These are phyloP conservation scores for Fusarium neocosmosporiellum DNA, from an alignment of 2,329 filamentous ascomycete species.

Conservation along the genomic window DNA sequence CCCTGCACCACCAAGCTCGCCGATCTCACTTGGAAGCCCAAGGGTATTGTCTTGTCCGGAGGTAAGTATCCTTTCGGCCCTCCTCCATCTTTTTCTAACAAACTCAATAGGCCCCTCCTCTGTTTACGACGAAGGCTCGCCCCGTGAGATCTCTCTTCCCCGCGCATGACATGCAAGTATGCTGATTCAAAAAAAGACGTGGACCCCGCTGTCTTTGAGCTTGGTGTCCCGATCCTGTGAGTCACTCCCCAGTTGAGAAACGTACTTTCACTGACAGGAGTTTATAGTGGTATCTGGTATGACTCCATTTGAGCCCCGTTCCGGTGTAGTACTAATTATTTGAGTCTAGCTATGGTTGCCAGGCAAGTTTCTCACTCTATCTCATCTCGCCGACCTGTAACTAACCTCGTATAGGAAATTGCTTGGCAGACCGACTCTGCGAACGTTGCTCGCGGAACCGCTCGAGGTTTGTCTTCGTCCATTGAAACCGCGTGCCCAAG, in stretches of 20 bases:
- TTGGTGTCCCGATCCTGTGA: conserved; percentile 44
- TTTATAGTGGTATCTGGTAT: conserved; percentile 43
- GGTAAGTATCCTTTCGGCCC: conserved; percentile 39
- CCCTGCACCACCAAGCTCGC: conserved; percentile 45
- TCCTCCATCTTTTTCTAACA: conserved; percentile 11
- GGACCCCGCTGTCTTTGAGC: conserved; percentile 71
- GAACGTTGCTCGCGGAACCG: conserved; percentile 63
- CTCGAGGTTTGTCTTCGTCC: conserved; percentile 49
- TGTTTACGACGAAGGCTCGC: conserved; percentile 83
- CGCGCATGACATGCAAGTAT: not conserved
- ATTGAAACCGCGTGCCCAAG: not conserved
- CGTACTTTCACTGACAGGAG: conserved; percentile 23
- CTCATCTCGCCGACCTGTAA: not conserved
- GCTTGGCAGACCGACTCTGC: conserved; percentile 72
- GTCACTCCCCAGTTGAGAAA: not conserved
- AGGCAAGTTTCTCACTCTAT: conserved; percentile 1
- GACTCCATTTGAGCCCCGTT: conserved; percentile 6
- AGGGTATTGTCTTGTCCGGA: conserved; percentile 75
- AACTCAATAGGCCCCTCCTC: conserved; percentile 62
- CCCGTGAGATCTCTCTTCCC: conserved; percentile 49
- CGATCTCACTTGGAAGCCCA: conserved; percentile 61
- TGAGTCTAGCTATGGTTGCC: conserved; percentile 67
- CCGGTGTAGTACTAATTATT: conserved; percentile 16
- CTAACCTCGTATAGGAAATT: conserved; percentile 57
- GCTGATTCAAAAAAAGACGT: conserved; percentile 36